Base-by-base conservation (phyloP, 495 filamentous ascomycete genomes). In the Echria macrotheca region DNA sequence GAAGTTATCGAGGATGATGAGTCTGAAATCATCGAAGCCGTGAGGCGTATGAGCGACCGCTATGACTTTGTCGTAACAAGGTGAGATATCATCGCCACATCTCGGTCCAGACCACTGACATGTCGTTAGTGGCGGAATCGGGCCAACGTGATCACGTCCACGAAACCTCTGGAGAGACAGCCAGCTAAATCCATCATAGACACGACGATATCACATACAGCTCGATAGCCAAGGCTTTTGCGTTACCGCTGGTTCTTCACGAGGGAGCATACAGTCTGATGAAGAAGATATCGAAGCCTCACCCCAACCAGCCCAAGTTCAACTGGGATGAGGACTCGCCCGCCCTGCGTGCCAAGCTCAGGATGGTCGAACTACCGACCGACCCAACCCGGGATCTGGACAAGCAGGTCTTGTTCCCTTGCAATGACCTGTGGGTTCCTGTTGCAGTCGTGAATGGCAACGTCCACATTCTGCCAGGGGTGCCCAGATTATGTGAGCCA, bases 191-290 rank as follows among this genome's bases (percentile, higher is more conserved):
- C n/a, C n/a, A 12, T 10, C 50, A 52, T 57, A 93, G 85, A 46
- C 93, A 97, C 69, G 93, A 98, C 60, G 93, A 98, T 60, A 97
- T 98, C 54, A 97, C 93, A 29, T 98, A 98, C 74, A 69, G 82
- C 58, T 91, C 91, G 18, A 91, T 98, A 58, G 93, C 88, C 32
- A 87, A 89, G 54, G 93, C 90, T 18, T 98, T 96, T 65, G 64
- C 68, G 29, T 74, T 96, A 2, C 78, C 83, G 9, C 74, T 97
- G 0, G 73, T 80, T 48, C 73, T 95, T 12, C 88, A 98, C 71
- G 54, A 85, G 26, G 75, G 79, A 32, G 80, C 93, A 1, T 84
- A 84, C 49, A 78, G 76, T 44, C 80, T 84, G 52, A 97, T 97
- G 93, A 89, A 86, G 68, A 73, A 67, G 41, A 71, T 95, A 10